Base-by-base conservation (phyloP, 1,284 basidiomycete genomes). In the Ustilago xerochloae region DNA sequence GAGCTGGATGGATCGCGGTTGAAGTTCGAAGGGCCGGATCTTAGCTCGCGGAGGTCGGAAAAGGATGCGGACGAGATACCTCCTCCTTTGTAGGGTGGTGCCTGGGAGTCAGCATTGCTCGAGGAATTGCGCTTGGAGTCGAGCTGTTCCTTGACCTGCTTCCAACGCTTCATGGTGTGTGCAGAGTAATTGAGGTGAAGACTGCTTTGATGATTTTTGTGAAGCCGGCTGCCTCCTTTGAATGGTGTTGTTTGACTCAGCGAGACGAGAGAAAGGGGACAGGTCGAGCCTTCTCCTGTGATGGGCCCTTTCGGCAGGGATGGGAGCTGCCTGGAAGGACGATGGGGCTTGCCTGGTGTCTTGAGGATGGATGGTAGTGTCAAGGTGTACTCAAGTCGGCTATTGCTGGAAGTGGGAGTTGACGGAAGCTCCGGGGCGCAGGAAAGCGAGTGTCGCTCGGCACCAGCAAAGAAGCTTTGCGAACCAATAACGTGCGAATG, bases 41-140 rank as follows among this genome's bases (percentile, higher is more conserved):
- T 57, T 16, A 59, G 47, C 18, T 67, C 47, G 24, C 52, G 55
- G 12, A 60, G 62, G 38, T 72, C 59, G 18, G 59, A 59, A 22
- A 66, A 72, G 47, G 69, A 65, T 13, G 55, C 52, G 2, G 69
- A 72, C 0, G 69, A 72, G 52, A 72, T 66, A 20, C 69, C 63
- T 2, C 69, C 63, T 10, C 63, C 63, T 38, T 28, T 66, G 52
- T 72, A 72, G 1, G 69, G 63, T 16, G 54, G 41, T 13, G 54
- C 16, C 30, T 24, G 46, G n/a, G 28, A 28, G 3, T 36, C 22
- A 18, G 60, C 41, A 22, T 16, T 35, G 48, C 7, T 48, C 26
- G 58, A 49, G 6, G 64, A 49, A 50, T 64, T 59, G 53, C 67
- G 66, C 60, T 68, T 68, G 24, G 66, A 39, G 18, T 68, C 66